These are phyloP conservation scores for Colletotrichum liriopes DNA, from an alignment of 2,329 filamentous ascomycete genomes.

Conservation along the genomic window DNA sequence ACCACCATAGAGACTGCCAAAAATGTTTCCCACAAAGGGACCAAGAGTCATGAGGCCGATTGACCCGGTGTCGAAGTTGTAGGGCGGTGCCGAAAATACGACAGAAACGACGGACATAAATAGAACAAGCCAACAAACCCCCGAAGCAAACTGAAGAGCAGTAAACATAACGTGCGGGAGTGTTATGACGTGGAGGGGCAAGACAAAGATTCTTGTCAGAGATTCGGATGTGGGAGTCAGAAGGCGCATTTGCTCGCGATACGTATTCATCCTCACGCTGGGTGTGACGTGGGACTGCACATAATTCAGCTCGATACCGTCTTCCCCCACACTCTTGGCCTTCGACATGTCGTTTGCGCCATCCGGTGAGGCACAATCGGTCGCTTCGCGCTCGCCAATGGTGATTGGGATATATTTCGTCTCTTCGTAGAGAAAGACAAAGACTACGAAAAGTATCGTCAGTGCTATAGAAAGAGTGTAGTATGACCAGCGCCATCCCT, in stretches of 20 bases:
- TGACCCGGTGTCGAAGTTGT: conserved; percentile 47
- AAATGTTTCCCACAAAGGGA: conserved; percentile 55
- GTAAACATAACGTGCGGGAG: conserved; percentile 56
- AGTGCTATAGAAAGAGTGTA: conserved; percentile 46
- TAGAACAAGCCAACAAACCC: conserved; percentile 56
- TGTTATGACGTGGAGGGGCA: conserved; percentile 33
- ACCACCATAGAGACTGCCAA: conserved; percentile 55
- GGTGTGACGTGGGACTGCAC: conserved; percentile 12
- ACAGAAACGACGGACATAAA: conserved; percentile 50
- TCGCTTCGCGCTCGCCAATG: conserved; percentile 40
- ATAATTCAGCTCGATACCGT: conserved; percentile 1
- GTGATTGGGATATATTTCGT: conserved; percentile 49
- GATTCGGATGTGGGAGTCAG: conserved; percentile 43
- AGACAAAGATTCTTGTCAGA: conserved; percentile 40
- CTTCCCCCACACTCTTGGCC: conserved; percentile 4
- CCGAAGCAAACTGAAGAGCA: conserved; percentile 56
- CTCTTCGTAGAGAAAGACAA: conserved; percentile 49
- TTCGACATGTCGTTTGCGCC: not conserved
- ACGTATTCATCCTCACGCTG: conserved; percentile 38
- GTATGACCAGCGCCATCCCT: conserved; percentile 53
- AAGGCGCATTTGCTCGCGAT: conserved; percentile 46
- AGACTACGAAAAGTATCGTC: conserved; percentile 45
- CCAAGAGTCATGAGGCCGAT: conserved; percentile 49
- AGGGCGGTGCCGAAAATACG: conserved; percentile 51
- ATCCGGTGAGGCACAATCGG: not conserved